Evolutionary conservation across 1,284 basidiomycete species (phyloP).

Genomic region (Puccinia polysora): DNA sequence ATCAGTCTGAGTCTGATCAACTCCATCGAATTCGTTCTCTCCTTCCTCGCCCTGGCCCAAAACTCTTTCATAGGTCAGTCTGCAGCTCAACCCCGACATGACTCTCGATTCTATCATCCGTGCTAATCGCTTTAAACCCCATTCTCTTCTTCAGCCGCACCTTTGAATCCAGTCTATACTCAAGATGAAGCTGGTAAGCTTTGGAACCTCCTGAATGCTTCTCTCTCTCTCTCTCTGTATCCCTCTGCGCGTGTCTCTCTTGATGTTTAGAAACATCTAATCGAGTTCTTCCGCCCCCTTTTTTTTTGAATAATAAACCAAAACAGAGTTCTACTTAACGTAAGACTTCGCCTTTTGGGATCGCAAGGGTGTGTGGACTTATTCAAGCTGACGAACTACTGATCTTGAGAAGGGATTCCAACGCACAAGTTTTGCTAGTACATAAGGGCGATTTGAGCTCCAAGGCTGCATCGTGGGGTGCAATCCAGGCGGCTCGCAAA

Average conservation of each 20-base stretch:
- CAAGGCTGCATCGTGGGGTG: conserved; percentile 7
- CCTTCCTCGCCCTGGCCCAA: conserved; percentile 33
- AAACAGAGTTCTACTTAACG: conserved; percentile 38
- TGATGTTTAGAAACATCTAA: not conserved
- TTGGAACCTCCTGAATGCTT: conserved; percentile 47
- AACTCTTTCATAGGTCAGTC: conserved; percentile 32
- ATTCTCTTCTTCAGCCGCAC: conserved; percentile 50
- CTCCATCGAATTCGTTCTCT: conserved; percentile 36
- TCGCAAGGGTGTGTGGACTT: too few species aligned
- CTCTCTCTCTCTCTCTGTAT: not conserved
- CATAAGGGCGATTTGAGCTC: conserved; percentile 27
- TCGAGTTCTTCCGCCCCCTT: not conserved
- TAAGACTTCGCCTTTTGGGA: not conserved
- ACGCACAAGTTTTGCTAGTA: conserved; percentile 20
- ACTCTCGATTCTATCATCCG: not conserved
- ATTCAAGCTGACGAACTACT: not conserved
- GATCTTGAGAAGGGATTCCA: conserved; percentile 21
- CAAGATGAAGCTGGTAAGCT: conserved; percentile 52
- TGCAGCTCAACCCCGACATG: not conserved
- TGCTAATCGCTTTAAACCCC: not conserved
- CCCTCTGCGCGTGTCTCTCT: not conserved
- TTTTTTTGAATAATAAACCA: too few species aligned
- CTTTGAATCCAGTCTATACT: conserved; percentile 56
- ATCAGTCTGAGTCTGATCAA: conserved; percentile 36
- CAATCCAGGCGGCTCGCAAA: conserved; percentile 31